Evolutionary conservation across 2,329 filamentous ascomycete genomes (phyloP).

Genomic region (Ceratocystis alfenasii): DNA sequence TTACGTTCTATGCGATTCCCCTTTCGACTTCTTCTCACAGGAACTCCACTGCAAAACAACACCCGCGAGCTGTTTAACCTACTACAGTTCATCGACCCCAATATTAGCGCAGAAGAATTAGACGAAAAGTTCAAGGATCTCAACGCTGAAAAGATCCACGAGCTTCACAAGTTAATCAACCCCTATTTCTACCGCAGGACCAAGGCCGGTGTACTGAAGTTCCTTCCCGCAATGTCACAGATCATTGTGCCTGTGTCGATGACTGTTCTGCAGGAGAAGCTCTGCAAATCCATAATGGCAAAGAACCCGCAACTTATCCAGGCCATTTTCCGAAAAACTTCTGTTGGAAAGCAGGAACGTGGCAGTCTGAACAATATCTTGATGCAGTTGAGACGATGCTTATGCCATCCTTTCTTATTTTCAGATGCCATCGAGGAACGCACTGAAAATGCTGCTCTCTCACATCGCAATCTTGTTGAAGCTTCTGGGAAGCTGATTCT

Average conservation of each 20-base stretch:
- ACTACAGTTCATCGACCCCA: slow-evolving; percentile 80
- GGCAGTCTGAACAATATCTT: slow-evolving; percentile 85
- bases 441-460: slow-evolving; percentile 45
- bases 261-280: slow-evolving; percentile 82
- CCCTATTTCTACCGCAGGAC: slow-evolving; percentile 62
- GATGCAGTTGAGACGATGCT: slow-evolving; percentile 85
- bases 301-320: slow-evolving; percentile 84
- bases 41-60: slow-evolving; percentile 90
- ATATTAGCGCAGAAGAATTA: slow-evolving; percentile 54
- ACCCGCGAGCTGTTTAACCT: slow-evolving; percentile 90
- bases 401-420: slow-evolving; percentile 95
- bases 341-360: slow-evolving; percentile 57
- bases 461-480: slow-evolving; percentile 74
- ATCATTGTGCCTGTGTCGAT: slow-evolving; percentile 95
- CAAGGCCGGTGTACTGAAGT: slow-evolving; percentile 80
- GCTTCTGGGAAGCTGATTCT: slow-evolving; percentile 83
- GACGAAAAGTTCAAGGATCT: slow-evolving; percentile 68
- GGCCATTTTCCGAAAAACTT: slow-evolving; percentile 63
- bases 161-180: slow-evolving; percentile 73
- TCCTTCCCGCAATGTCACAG: slow-evolving; percentile 84
- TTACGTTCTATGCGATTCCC: slow-evolving; percentile 62
- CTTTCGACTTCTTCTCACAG: slow-evolving; percentile 78
- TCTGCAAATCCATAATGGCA: slow-evolving; percentile 85
- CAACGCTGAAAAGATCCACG: slow-evolving; percentile 66
- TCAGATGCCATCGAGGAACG: slow-evolving; percentile 81